phyloP scores from a whole-genome alignment of 345 rosid genomes.

The Euphorbia tirucalli region DNA sequence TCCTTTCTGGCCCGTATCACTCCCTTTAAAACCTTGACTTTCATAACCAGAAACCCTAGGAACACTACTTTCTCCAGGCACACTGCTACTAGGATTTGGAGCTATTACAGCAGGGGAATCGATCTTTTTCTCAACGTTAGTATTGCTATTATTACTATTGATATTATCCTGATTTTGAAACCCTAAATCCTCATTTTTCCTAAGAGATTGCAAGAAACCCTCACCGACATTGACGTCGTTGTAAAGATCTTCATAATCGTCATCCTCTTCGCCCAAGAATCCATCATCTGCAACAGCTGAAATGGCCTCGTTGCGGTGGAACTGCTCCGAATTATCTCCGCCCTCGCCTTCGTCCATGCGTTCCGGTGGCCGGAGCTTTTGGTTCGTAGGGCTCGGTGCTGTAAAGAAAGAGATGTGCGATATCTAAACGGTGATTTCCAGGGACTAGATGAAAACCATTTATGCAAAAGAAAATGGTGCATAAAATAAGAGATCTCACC shows the following conservation, averaged over 20 bases:
- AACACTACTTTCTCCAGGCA: conserved; percentile 39
- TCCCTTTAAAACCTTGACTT: conserved; percentile 39
- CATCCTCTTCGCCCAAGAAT: conserved; percentile 59
- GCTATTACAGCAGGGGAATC: conserved; percentile 26
- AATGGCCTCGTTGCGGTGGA: conserved; percentile 47
- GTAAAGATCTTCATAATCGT: conserved; percentile 76
- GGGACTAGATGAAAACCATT: neutral
- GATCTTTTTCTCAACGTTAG: conserved; percentile 17
- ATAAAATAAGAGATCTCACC: conserved; percentile 20
- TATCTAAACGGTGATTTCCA: neutral
- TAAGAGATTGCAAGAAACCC: conserved; percentile 61
- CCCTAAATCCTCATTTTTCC: conserved; percentile 48
- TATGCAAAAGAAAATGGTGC: neutral
- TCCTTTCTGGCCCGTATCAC: conserved; percentile 34
- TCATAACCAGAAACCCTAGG: conserved; percentile 37
- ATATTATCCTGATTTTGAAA: conserved; percentile 31
- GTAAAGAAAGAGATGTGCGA: neutral
- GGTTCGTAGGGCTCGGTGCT: conserved; percentile 1
- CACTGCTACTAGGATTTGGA: conserved; percentile 28
- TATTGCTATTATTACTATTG: conserved; percentile 12
- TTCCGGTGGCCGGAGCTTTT: neutral
- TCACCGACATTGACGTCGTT: conserved; percentile 83
- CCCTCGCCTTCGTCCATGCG: conserved; percentile 49
- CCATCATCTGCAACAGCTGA: conserved; percentile 50
- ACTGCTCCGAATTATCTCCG: conserved; percentile 55